Conservation (phyloP, 192 early-diverging fungal genomes). For the Thamnidium elegans region DNA sequence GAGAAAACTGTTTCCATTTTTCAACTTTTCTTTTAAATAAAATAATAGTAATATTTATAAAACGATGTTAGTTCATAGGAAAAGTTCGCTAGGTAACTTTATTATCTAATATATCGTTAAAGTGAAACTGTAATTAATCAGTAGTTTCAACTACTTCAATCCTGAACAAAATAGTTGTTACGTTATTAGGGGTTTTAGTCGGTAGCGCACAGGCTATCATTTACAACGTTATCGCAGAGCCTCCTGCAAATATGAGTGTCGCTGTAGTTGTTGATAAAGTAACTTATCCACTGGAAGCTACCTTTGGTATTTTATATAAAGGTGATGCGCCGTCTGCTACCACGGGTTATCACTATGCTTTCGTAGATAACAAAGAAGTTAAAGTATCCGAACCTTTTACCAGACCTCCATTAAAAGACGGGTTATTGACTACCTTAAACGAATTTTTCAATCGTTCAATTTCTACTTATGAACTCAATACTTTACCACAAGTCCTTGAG, state of each 20-base stretch:
- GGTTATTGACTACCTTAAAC: not conserved
- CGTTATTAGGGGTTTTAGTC: too few species aligned
- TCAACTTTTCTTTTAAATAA: too few species aligned
- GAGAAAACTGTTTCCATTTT: too few species aligned
- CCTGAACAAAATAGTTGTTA: too few species aligned
- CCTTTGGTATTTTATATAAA: conserved; percentile 9
- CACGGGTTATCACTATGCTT: conserved; percentile 5
- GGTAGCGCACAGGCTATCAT: not conserved
- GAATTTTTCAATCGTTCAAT: conserved; percentile 23
- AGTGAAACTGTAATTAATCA: too few species aligned
- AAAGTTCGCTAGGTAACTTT: too few species aligned
- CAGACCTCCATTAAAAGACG: not conserved
- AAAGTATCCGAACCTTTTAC: conserved; percentile 14
- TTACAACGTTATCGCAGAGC: conserved; percentile 12
- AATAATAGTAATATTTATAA: too few species aligned
- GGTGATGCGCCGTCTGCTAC: conserved; percentile 8
- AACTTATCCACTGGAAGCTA: not conserved
- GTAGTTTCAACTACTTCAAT: too few species aligned
- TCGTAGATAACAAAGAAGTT: not conserved
- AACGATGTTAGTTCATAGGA: too few species aligned
- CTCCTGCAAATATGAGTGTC: not conserved
- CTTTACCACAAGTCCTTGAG: conserved; percentile 1
- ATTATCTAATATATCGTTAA: too few species aligned
- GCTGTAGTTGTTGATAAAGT: conserved; percentile 2
- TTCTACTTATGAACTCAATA: not conserved